Percentiles rank a stretch among this genome's conserved stretches.
Conservation (phyloP, 208 protist genomes). For the Endotrypanum monterogeii region DNA sequence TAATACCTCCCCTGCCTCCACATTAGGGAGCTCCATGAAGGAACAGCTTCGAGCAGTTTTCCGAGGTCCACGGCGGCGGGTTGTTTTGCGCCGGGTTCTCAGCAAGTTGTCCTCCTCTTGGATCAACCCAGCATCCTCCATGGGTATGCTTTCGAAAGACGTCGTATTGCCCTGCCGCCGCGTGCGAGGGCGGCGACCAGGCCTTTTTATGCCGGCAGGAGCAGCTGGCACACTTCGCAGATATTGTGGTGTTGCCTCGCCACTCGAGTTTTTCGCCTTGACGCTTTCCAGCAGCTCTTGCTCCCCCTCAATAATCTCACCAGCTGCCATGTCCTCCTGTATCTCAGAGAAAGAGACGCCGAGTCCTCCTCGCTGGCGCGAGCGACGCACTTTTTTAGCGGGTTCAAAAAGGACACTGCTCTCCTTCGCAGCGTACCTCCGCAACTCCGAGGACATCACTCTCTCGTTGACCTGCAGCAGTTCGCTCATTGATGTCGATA, state of each 20-base stretch:
- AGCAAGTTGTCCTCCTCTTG: conserved; percentile 13
- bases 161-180: conserved; percentile 24
- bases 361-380: conserved; percentile 10
- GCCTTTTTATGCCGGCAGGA: neutral
- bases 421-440: conserved; percentile 32
- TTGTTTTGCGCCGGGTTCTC: conserved; percentile 9
- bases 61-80: conserved; percentile 14
- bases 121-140: conserved; percentile 26
- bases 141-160: conserved; percentile 27
- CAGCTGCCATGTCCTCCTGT: conserved; percentile 19
- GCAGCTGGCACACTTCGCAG: conserved; percentile 13
- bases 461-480: conserved; percentile 17
- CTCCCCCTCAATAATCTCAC: conserved; percentile 37
- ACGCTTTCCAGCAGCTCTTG: conserved; percentile 12
- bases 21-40: conserved; percentile 28
- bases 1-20: conserved; percentile 25
- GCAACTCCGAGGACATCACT: conserved; percentile 18
- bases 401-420: conserved; percentile 34
- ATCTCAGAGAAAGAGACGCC: conserved; percentile 41
- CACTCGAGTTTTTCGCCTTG: neutral
- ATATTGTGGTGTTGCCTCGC: neutral
- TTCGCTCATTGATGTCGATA: conserved; percentile 32
- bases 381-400: conserved; percentile 28
- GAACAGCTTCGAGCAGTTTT: conserved; percentile 24
- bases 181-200: conserved; percentile 19